Base-by-base conservation (phyloP, 2,329 filamentous ascomycete species). In the Colletotrichum sansevieriae region DNA sequence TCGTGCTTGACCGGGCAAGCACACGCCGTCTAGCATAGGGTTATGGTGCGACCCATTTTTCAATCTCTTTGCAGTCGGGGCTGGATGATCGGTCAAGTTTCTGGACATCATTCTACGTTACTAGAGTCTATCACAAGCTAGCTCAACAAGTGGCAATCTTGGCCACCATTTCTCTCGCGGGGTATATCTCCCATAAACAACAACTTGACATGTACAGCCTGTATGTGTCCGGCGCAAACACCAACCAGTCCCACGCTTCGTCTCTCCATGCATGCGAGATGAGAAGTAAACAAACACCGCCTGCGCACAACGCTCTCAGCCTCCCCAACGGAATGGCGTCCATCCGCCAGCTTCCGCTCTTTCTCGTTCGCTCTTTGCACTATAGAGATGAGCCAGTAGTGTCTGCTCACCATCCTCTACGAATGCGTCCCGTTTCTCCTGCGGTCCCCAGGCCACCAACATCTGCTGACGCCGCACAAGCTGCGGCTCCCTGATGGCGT, bases 381-480 rank as follows among this genome's bases (percentile, higher is more conserved):
- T 71, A 47, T 74, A 79, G 5, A 81, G 60, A 29, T 75, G 72
- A 12, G 73, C 72, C 37, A 78, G 49, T 25, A 81, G 68, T 1
- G 79, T 76, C 59, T 72, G 73, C 20, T 79, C 75, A 2, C 75
- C 75, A 3, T 71, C 70, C 2, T 74, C 71, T 10, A 70, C 47
- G 57, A 78, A 80, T 46, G 64, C 66, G 2, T 73, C 72, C 15
- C 74, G 73, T 73, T 77, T 76, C 62, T 80, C 78, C 22, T 75
- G 72, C 2, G 72, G n/a, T 0, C 78, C 78, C 78, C 78, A 83
- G 4, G 78, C 80, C 13, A 82, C 78, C 15, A 82, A 71, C 68
- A 81, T 74, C 63, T 77, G 76, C 70, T 83, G 81, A 70, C 76
- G 78, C 29, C 76, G 75, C n/a, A 82, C 74, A 9, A 79, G 65